These are phyloP conservation scores for Didymella pomorum DNA, from an alignment of 2,329 filamentous ascomycete genomes.

Conservation along the genomic window DNA sequence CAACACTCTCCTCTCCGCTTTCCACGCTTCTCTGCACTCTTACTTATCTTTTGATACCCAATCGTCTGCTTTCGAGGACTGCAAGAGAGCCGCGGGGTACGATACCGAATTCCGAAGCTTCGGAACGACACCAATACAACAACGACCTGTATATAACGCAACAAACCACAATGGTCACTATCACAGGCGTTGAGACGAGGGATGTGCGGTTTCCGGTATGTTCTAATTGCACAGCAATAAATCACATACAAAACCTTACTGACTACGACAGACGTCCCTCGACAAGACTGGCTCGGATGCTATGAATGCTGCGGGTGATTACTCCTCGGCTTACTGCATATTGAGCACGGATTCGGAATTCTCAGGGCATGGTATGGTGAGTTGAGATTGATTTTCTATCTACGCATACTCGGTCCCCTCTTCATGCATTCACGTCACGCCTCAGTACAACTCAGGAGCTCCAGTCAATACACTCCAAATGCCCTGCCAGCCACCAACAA, in stretches of 20 bases:
- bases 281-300: conserved; percentile 97
- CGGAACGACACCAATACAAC: conserved; percentile 8
- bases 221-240: background rate
- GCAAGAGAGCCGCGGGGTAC: background rate
- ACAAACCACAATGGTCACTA: conserved; percentile 53
- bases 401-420: background rate
- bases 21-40: background rate
- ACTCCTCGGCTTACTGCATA: conserved; percentile 94
- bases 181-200: conserved; percentile 55
- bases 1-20: background rate
- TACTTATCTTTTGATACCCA: background rate
- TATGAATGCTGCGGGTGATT: conserved; percentile 94
- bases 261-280: conserved; percentile 72
- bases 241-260: background rate
- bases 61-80: background rate
- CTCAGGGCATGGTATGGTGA: conserved; percentile 80
- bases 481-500: background rate
- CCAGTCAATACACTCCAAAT: background rate
- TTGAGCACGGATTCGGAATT: conserved; percentile 77
- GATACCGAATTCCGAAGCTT: conserved; percentile 8
- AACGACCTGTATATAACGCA: background rate
- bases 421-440: background rate
- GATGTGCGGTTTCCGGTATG: conserved; percentile 60
- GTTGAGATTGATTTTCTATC: conserved; percentile 10
- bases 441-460: background rate